phyloP scores from a whole-genome alignment of 768 basidiomycete species.

The Galerina marginata region DNA sequence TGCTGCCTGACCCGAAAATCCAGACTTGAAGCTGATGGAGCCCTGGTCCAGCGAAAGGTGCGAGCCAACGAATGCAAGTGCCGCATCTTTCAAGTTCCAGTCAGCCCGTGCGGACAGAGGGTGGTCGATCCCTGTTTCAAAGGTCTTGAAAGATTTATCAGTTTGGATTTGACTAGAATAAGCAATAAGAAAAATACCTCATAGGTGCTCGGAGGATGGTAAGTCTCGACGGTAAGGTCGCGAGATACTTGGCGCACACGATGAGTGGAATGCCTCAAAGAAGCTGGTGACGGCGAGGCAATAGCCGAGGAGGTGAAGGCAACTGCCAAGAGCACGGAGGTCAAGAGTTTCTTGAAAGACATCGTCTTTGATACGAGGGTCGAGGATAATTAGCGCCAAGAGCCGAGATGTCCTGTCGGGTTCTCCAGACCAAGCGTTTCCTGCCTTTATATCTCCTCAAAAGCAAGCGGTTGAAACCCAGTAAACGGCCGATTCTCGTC shows the following conservation, averaged over 20 bases:
- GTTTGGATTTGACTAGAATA: neutral
- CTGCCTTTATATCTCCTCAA: too few species aligned
- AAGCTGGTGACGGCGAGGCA: constrained; percentile 5
- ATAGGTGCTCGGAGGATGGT: constrained; percentile 27
- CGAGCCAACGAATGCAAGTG: constrained; percentile 17
- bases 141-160: constrained; percentile 10
- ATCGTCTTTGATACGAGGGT: too few species aligned
- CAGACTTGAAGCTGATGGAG: constrained; percentile 17
- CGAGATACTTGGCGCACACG: constrained; percentile 25
- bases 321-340: constrained; percentile 21
- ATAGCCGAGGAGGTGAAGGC: constrained; percentile 17
- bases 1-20: constrained; percentile 33
- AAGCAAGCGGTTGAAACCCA: too few species aligned
- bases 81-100: constrained; percentile 15
- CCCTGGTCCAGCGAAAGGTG: constrained; percentile 10
- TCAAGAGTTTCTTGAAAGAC: too few species aligned
- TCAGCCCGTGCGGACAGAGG: constrained; percentile 12
- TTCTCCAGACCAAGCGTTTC: too few species aligned
- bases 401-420: too few species aligned
- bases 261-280: constrained; percentile 26
- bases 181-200: constrained; percentile 16
- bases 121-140: constrained; percentile 11
- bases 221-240: constrained; percentile 27
- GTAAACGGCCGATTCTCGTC: too few species aligned
- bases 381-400: too few species aligned